Conservation (phyloP, 2,329 filamentous ascomycete genomes). For the Neonectria hederae region DNA sequence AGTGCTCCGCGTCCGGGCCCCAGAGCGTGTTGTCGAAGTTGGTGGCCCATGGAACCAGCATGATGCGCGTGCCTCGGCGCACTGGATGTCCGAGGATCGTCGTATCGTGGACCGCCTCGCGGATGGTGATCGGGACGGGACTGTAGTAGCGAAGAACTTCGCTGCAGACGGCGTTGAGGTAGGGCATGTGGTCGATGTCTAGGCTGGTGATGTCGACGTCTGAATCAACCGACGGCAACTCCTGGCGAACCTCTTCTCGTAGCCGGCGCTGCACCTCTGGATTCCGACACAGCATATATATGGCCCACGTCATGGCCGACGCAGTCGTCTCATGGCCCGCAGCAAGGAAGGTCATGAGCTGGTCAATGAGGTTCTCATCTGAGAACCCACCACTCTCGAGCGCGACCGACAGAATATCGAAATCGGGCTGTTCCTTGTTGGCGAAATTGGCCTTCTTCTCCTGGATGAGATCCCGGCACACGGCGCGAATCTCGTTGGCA, state of each 20-base stretch:
- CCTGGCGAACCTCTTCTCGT: constrained; percentile 71
- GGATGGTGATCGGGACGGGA: constrained; percentile 76
- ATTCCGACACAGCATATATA: constrained; percentile 74
- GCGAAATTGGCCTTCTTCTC: constrained; percentile 70
- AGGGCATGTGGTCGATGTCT: constrained; percentile 78
- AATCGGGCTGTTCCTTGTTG: constrained; percentile 59
- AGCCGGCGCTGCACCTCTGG: constrained; percentile 73
- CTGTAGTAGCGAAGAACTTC: constrained; percentile 79
- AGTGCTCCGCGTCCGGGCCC: constrained; percentile 78
- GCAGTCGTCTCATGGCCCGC: constrained; percentile 86
- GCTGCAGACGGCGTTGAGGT: constrained; percentile 80
- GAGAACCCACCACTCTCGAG: constrained; percentile 78
- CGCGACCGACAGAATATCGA: constrained; percentile 84
- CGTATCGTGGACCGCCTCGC: constrained; percentile 71
- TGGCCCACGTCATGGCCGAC: constrained; percentile 77
- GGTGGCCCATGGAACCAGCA: constrained; percentile 72
- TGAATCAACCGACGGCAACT: constrained; percentile 61
- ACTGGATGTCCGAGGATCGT: constrained; percentile 71
- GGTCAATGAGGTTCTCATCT: constrained; percentile 84
- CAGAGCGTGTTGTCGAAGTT: constrained; percentile 77
- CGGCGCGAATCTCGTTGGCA: constrained; percentile 66
- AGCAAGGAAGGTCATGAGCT: constrained; percentile 89
- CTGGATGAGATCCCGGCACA: constrained; percentile 74
- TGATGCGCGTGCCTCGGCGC: constrained; percentile 75
- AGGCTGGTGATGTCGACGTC: constrained; percentile 48